Evolutionary conservation across 2,329 filamentous ascomycete species (phyloP).

Genomic region (Clathrospora elynae): DNA sequence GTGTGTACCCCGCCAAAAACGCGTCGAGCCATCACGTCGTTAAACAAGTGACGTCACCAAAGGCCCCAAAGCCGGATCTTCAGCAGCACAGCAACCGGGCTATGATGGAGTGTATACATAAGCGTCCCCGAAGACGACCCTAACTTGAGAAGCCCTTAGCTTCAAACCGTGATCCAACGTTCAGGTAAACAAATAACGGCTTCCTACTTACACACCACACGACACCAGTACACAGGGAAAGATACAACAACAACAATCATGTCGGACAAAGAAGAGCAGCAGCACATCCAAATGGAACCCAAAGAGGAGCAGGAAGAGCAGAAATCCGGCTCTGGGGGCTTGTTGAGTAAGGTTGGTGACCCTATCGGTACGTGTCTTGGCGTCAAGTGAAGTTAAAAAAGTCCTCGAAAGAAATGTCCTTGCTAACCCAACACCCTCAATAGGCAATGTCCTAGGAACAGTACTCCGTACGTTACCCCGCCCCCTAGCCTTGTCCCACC

Average conservation of each 20-base stretch:
- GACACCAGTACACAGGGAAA: background rate
- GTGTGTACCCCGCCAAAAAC: too few species aligned
- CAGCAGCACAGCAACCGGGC: too few species aligned
- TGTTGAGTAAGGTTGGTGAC: conserved; percentile 39
- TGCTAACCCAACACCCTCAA: conserved; percentile 3
- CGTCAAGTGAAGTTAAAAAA: too few species aligned
- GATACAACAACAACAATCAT: conserved; percentile 6
- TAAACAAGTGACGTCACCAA: too few species aligned
- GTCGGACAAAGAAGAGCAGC: conserved; percentile 21
- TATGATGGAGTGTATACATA: too few species aligned
- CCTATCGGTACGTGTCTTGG: conserved; percentile 41
- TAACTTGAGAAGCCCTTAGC: too few species aligned
- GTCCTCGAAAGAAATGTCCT: background rate
- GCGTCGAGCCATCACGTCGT: too few species aligned
- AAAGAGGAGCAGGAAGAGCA: conserved; percentile 29
- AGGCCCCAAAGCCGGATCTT: too few species aligned
- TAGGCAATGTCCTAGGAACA: conserved; percentile 47
- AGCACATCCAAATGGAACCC: conserved; percentile 36
- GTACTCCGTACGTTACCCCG: too few species aligned
- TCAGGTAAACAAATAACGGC: background rate
- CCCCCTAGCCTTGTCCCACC: too few species aligned
- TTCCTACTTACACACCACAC: background rate
- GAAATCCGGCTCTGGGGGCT: conserved; percentile 30
- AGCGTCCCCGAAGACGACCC: too few species aligned
- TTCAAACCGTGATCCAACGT: too few species aligned